Conservation (phyloP, 495 filamentous ascomycete species). For the Penicillium pancosmium region DNA sequence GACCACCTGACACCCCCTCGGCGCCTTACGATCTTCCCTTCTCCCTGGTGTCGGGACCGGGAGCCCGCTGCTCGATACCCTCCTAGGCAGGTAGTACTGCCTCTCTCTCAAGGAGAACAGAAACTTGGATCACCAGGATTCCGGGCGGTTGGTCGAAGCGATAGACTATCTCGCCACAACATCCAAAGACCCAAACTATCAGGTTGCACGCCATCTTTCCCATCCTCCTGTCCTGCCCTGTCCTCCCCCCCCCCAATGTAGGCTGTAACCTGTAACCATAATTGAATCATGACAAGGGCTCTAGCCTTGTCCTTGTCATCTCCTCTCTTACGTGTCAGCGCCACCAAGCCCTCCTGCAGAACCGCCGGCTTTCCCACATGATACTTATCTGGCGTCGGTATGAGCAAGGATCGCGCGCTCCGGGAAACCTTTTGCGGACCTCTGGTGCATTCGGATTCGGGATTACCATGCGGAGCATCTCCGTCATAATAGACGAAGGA, state of each 20-base stretch:
- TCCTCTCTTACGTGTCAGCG: slow-evolving; percentile 33
- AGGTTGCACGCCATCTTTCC: background rate
- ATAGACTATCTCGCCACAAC: slow-evolving; percentile 5
- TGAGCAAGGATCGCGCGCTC: slow-evolving; percentile 16
- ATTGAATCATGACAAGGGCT: background rate
- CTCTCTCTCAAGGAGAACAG: background rate
- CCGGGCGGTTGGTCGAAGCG: background rate
- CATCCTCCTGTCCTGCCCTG: background rate
- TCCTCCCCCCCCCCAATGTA: background rate
- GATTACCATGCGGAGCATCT: background rate
- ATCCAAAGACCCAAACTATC: background rate
- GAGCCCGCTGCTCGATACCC: slow-evolving; percentile 12
- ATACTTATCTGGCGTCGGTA: slow-evolving; percentile 20
- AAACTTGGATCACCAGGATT: background rate
- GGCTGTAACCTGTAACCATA: background rate
- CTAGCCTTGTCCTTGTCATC: too few relatives aligned
- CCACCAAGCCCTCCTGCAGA: slow-evolving; percentile 22
- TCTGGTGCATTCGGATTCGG: slow-evolving; percentile 8
- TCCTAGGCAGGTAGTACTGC: slow-evolving; percentile 20
- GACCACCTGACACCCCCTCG: slow-evolving; percentile 19
- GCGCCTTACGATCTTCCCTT: slow-evolving; percentile 8
- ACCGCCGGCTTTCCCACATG: slow-evolving; percentile 17
- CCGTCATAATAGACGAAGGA: background rate
- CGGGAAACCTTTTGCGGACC: slow-evolving; percentile 19
- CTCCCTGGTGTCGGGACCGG: slow-evolving; percentile 12